A percentile compares a stretch with the other conserved stretches of the same genome.
phyloP scores from a whole-genome alignment of 495 filamentous ascomycete genomes.

The Hypoxylon intermedium region DNA sequence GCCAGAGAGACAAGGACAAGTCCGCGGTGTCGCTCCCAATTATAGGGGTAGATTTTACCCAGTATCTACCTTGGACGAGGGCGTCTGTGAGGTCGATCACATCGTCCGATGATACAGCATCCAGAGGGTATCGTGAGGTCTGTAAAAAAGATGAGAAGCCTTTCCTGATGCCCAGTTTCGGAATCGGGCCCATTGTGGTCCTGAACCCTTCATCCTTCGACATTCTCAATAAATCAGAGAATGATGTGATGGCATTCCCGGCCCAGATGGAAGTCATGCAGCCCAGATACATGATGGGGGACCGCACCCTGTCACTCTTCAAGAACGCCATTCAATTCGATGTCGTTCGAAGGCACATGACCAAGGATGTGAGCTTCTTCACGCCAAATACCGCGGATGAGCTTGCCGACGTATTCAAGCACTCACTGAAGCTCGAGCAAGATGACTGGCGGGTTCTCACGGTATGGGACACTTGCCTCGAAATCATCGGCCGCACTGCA shows the following conservation, averaged over 20 bases:
- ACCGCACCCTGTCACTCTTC: neutral
- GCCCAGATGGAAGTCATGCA: neutral
- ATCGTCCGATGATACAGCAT: too few species aligned
- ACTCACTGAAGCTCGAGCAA: too few species aligned
- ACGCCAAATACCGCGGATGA: neutral
- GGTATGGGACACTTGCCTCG: neutral
- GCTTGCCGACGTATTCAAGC: neutral
- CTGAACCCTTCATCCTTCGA: neutral
- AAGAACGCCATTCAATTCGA: neutral
- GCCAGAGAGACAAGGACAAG: too few species aligned
- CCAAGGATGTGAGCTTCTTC: neutral
- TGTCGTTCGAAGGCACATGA: neutral
- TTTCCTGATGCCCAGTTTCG: neutral
- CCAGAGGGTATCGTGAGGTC: neutral
- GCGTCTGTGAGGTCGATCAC: too few species aligned
- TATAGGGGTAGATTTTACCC: too few species aligned
- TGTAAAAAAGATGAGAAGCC: neutral
- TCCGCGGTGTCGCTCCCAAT: too few species aligned
- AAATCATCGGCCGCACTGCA: neutral
- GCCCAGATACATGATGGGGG: neutral
- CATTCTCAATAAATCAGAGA: neutral
- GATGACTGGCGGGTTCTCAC: neutral
- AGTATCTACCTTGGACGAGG: too few species aligned
- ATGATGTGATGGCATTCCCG: neutral
- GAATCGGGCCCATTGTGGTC: neutral